These are phyloP conservation scores for Spizellomyces sp. DNA, from an alignment of 192 early-diverging fungal genomes.

Conservation along the genomic window DNA sequence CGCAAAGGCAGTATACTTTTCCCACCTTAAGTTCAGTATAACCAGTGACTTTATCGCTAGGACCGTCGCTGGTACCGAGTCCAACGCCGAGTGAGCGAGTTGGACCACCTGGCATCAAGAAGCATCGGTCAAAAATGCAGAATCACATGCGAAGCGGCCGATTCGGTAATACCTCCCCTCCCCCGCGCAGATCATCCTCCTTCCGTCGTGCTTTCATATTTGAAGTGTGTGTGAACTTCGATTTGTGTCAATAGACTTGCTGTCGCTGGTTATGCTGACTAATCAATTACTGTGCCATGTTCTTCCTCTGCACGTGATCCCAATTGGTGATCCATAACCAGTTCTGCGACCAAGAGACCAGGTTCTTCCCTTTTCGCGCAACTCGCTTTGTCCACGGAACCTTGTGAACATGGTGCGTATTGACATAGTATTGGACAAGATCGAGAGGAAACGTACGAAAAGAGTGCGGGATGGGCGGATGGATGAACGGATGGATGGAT, in stretches of 20 bases:
- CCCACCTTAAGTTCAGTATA: constrained; percentile 18
- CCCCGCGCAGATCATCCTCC: not conserved
- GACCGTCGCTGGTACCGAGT: constrained; percentile 2
- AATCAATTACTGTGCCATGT: too few species aligned
- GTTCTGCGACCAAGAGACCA: too few species aligned
- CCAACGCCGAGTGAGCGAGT: not conserved
- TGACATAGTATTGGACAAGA: not conserved
- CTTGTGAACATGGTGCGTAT: constrained; percentile 11
- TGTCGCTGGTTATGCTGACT: too few species aligned
- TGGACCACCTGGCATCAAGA: not conserved
- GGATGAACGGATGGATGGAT: constrained; percentile 21
- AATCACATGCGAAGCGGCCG: not conserved
- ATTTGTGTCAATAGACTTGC: too few species aligned
- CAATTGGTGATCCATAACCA: too few species aligned
- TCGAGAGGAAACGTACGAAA: not conserved
- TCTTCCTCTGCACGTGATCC: too few species aligned
- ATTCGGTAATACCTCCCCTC: not conserved
- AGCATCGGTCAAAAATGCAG: not conserved
- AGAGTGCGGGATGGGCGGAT: not conserved
- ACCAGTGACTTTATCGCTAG: constrained; percentile 11
- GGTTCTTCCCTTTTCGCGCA: too few species aligned
- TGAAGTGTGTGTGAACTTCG: not conserved
- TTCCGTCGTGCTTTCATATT: not conserved
- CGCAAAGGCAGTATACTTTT: not conserved
- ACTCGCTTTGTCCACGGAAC: too few species aligned